Percentiles rank a stretch among this genome's conserved stretches.
phyloP scores from a whole-genome alignment of 2,329 filamentous ascomycete species.

The Fusarium sp. region DNA sequence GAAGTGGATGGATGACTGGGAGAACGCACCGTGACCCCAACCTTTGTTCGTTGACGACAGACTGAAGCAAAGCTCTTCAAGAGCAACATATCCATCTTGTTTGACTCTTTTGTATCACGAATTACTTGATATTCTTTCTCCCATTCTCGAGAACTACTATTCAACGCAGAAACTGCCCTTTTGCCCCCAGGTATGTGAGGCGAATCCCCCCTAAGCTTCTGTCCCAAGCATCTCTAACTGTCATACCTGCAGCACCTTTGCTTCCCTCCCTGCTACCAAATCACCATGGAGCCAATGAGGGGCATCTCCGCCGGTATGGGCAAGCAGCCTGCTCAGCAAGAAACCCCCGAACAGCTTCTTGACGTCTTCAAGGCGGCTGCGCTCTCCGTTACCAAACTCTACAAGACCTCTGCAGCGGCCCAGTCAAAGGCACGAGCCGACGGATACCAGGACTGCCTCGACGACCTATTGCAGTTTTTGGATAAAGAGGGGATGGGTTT shows the following conservation, averaged over 20 bases:
- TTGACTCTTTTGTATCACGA: constrained; percentile 15
- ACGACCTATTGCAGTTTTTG: constrained; percentile 88
- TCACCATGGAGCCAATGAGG: constrained; percentile 54
- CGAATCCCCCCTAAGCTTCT: constrained; percentile 23
- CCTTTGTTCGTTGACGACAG: constrained; percentile 32
- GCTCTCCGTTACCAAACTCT: constrained; percentile 94
- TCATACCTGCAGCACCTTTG: constrained; percentile 14
- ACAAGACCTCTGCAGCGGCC: constrained; percentile 88
- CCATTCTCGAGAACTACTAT: neutral
- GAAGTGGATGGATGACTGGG: constrained; percentile 44
- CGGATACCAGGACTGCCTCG: constrained; percentile 94
- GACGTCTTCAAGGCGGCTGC: constrained; percentile 94
- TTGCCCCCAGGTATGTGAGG: constrained; percentile 19
- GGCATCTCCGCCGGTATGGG: constrained; percentile 49
- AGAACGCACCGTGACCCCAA: constrained; percentile 41
- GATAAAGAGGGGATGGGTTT: constrained; percentile 86
- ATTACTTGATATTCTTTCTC: neutral
- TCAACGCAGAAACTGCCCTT: constrained; percentile 1
- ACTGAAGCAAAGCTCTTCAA: constrained; percentile 29
- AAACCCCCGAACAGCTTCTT: constrained; percentile 77
- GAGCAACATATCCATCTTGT: constrained; percentile 28
- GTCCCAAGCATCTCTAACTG: constrained; percentile 29
- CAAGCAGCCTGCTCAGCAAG: constrained; percentile 53
- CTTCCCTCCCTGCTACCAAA: constrained; percentile 9
- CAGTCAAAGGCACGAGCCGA: constrained; percentile 82